Evolutionary conservation across 768 basidiomycete species (phyloP).

Genomic region (Steccherinum ochraceum): DNA sequence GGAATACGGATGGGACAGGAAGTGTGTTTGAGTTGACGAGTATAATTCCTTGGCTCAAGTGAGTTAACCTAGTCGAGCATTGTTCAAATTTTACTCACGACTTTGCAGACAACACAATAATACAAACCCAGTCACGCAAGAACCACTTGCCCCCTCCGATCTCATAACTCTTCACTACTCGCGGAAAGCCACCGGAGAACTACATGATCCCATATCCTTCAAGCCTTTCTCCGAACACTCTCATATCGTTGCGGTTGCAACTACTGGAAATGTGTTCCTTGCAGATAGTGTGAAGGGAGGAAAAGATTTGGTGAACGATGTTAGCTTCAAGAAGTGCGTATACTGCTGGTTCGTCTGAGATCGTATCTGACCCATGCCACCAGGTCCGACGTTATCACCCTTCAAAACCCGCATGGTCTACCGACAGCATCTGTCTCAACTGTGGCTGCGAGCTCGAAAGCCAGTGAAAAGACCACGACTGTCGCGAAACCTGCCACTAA

Average conservation of each 20-base stretch:
- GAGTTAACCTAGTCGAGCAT: slow-evolving; percentile 20
- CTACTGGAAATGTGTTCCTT: slow-evolving; percentile 89
- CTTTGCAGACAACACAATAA: slow-evolving; percentile 69
- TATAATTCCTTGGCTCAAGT: slow-evolving; percentile 95
- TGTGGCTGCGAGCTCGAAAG: slow-evolving; percentile 20
- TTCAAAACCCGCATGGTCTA: slow-evolving; percentile 86
- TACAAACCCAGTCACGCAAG: slow-evolving; percentile 70
- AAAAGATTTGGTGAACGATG: slow-evolving; percentile 80
- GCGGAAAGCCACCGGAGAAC: slow-evolving; percentile 78
- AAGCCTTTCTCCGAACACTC: slow-evolving; percentile 97
- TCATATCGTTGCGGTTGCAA: slow-evolving; percentile 85
- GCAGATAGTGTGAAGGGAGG: slow-evolving; percentile 87
- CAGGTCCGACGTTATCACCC: slow-evolving; percentile 86
- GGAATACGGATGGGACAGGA: slow-evolving; percentile 76
- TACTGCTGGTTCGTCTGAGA: neutral
- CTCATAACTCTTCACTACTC: slow-evolving; percentile 79
- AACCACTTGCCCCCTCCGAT: slow-evolving; percentile 61
- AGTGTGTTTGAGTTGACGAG: slow-evolving; percentile 84
- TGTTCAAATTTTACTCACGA: neutral
- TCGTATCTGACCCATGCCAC: neutral
- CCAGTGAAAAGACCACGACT: slow-evolving; percentile 17
- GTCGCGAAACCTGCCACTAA: slow-evolving; percentile 28
- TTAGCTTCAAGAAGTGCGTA: slow-evolving; percentile 73
- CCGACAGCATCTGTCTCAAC: slow-evolving; percentile 45
- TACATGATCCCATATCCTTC: slow-evolving; percentile 96